These are phyloP conservation scores for Afroboletus lepidellus DNA, from an alignment of 1,284 basidiomycete species.

Conservation along the genomic window DNA sequence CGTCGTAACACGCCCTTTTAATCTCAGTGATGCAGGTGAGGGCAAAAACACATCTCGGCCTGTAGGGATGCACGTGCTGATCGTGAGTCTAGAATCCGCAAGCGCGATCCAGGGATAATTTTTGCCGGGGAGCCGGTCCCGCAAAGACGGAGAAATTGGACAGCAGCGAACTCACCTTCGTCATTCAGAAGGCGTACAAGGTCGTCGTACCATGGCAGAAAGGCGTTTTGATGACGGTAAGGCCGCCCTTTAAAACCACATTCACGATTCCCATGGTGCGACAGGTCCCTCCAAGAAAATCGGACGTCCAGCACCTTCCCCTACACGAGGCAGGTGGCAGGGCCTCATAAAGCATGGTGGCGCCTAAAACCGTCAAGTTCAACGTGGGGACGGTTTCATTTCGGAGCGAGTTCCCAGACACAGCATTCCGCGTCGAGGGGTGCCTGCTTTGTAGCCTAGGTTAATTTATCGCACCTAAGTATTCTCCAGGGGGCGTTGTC, in stretches of 20 bases:
- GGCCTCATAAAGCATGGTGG: conserved; percentile 12
- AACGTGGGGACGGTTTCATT: conserved; percentile 18
- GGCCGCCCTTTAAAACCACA: not conserved
- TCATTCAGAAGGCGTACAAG: conserved; percentile 27
- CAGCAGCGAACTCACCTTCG: conserved; percentile 17
- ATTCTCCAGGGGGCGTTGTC: conserved; percentile 1
- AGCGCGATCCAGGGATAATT: conserved; percentile 12
- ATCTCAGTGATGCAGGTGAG: conserved; percentile 27
- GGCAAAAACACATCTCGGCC: conserved; percentile 12
- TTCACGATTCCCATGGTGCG: conserved; percentile 10
- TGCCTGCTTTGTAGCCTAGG: conserved; percentile 8
- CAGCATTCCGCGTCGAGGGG: not conserved
- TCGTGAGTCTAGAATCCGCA: conserved; percentile 19
- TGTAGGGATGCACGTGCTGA: conserved; percentile 27
- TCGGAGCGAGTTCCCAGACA: conserved; percentile 2
- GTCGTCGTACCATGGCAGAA: conserved; percentile 18
- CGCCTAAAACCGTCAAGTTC: not conserved
- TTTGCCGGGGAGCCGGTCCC: conserved; percentile 6
- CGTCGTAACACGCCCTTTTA: conserved; percentile 27
- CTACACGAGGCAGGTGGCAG: conserved; percentile 21
- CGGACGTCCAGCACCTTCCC: conserved; percentile 5
- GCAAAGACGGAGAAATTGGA: conserved; percentile 4
- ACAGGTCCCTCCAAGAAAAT: conserved; percentile 28
- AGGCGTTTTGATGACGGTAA: conserved; percentile 26
- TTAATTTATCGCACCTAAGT: conserved; percentile 8